Base-by-base conservation (phyloP, 108 stramenopile species). In the Phaeodactylum tricornutum region DNA sequence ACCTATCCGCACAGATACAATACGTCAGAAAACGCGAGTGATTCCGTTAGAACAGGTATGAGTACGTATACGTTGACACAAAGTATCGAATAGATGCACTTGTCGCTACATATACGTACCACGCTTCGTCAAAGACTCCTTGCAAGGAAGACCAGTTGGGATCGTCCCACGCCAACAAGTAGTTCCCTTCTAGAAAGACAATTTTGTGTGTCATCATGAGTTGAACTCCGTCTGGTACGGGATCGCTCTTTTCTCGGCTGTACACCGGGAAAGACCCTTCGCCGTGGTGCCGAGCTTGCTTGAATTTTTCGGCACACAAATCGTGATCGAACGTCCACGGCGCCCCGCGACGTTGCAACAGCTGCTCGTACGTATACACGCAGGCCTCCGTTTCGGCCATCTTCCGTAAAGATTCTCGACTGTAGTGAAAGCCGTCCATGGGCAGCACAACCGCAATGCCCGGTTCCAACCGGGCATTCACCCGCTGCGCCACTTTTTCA, bases 361-460 rank as follows among this genome's bases (percentile, higher is more conserved):
- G 19, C 9, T 20, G 29, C 51, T 68, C 23, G 25, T 26, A 45
- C 53, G 68, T 24, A 57, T 28, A 19, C n/a, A n/a, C n/a, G 60
- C 40, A 11, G 56, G 43, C 35, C 54, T 64, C 29, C 64, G 58
- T n/a, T 53, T 55, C 22, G 43, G 36, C 48, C 6, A 49, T 69
- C 17, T 51, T 29, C 58, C 62, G 43, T 14, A 85, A 45, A 52
- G 72, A 38, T 5, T 61, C 41, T 27, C 62, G 55, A 2, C 65
- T 36, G 47, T 67, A 79, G 44, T 85, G 84, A 62, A 67, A 85
- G 8, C 84, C 84, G 50, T 85, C 84, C 79, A 85, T 81, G 8
- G 84, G 84, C 8, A 85, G 4, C 11, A 61, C 76, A 3, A 71
- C 52, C 7, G 67, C 42, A 28, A 47, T 43, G 5, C 37, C 62